Base-by-base conservation (phyloP, 305 asterid species). In the Solanum aculeatissimum region DNA sequence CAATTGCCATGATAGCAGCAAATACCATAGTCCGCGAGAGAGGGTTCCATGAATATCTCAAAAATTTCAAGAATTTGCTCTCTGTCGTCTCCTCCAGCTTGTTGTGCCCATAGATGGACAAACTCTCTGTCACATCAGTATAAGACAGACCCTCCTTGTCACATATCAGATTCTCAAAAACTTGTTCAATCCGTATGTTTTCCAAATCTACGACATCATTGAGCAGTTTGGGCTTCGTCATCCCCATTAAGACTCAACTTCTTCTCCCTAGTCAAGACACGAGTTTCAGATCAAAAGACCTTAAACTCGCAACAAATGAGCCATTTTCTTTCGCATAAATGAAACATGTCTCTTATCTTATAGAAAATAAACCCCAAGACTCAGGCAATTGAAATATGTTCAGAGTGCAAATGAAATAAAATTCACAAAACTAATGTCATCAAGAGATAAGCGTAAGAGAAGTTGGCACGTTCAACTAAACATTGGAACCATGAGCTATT, bases 1-100 rank as follows among this genome's bases (percentile, higher is more conserved):
- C 89, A 70, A 87, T 89, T 66, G 91, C 82, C 89, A 89, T 89
- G 9, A 89, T 82, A 53, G 88, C 91, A 32, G 88, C 91, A 51
- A 81, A 86, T 84, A 80, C 89, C 89, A 87, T 89, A 70, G 84
- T 88, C 89, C 81, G 85, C 54, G 91, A 83, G 49, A 89, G 86
- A 63, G 91, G 91, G 42, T 89, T 87, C 87, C 91, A 85, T 87
- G 68, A 86, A 45, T 85, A 89, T 35, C 89, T 88, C 83, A 89
- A 83, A 79, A 85, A 89, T 75, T 85, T 89, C 49, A 85, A 58
- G 45, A 85, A 2, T 80, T 89, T 87, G 27, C 85, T 85, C 84
- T 89, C 91, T 4, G 4, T 68, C 66, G 43, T 77, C 77, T 84
- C 83, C 70, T 47, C 81, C 45, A 62, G 81, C 68, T 75, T 81